Evolutionary conservation across 495 filamentous ascomycete genomes (phyloP).

Genomic region (Parathielavia hyrcaniae): DNA sequence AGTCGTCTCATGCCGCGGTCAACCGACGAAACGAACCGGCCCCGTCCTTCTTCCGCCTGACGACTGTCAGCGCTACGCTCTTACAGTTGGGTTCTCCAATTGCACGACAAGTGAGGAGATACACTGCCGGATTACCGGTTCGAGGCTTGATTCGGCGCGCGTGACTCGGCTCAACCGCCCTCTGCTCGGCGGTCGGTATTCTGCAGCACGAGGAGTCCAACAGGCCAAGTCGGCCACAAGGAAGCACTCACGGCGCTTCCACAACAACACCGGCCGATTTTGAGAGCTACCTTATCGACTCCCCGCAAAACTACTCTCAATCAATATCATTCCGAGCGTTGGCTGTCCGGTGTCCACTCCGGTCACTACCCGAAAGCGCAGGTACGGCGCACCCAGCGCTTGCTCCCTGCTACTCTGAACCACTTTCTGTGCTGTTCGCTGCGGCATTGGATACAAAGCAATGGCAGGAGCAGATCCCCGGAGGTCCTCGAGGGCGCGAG

Average conservation of each 20-base stretch:
- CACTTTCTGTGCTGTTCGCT: constrained; percentile 23
- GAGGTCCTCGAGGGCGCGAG: constrained; percentile 86
- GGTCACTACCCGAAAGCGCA: not conserved
- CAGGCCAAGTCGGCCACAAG: not conserved
- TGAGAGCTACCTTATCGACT: not conserved
- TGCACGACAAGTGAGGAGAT: not conserved
- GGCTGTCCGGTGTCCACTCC: not conserved
- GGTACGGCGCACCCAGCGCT: constrained; percentile 10
- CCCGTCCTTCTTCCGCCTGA: constrained; percentile 1
- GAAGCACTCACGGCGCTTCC: not conserved
- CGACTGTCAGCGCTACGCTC: not conserved
- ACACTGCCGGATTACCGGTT: not conserved
- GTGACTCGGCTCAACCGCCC: not conserved
- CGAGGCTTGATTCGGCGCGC: not conserved
- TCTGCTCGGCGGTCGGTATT: not conserved
- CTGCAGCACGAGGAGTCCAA: not conserved
- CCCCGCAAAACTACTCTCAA: not conserved
- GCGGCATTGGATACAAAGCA: constrained; percentile 33
- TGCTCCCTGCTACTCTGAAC: constrained; percentile 12
- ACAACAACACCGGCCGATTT: not conserved
- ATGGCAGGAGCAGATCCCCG: constrained; percentile 63
- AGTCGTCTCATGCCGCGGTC: not conserved
- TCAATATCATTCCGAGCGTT: not conserved
- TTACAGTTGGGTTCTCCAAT: not conserved
- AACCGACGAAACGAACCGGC: not conserved